Conservation (phyloP, 2,329 filamentous ascomycete species). For the Trichoderma oligosporum region DNA sequence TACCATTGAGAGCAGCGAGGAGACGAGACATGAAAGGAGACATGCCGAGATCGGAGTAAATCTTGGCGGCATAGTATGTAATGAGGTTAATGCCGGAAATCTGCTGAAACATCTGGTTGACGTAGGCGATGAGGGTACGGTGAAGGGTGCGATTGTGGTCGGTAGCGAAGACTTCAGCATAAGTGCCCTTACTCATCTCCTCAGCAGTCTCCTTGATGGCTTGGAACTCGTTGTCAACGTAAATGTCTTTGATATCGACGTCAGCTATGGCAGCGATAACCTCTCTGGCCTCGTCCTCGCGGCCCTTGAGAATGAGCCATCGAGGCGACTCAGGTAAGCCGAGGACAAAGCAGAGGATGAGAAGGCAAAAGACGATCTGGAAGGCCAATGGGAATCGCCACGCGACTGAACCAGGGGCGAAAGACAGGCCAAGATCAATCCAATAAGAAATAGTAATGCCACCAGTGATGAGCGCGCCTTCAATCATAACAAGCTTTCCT, state of each 20-base stretch:
- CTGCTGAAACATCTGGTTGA: conserved; percentile 63
- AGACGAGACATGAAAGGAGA: conserved; percentile 55
- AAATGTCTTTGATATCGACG: conserved; percentile 52
- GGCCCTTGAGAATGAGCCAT: conserved; percentile 45
- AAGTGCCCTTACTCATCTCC: conserved; percentile 62
- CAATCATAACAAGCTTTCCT: conserved; percentile 59
- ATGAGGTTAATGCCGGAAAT: conserved; percentile 62
- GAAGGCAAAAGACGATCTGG: conserved; percentile 54
- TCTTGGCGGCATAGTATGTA: conserved; percentile 58
- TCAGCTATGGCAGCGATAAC: conserved; percentile 53
- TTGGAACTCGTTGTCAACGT: conserved; percentile 54
- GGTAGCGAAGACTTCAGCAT: conserved; percentile 54
- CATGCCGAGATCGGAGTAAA: conserved; percentile 55
- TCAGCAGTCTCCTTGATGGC: conserved; percentile 64
- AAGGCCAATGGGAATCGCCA: conserved; percentile 60
- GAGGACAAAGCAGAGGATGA: conserved; percentile 53
- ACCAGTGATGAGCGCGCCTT: conserved; percentile 54
- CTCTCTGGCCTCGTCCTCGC: conserved; percentile 44
- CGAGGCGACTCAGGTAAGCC: conserved; percentile 52
- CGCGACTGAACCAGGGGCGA: conserved; percentile 38
- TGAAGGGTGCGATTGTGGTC: conserved; percentile 55
- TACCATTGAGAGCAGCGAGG: conserved; percentile 42
- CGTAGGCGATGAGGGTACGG: conserved; percentile 57
- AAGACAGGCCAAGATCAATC: conserved; percentile 57
- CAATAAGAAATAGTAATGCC: conserved; percentile 58